Base-by-base conservation (phyloP, 352 stramenopile genomes). In the Phytophthora litchii region DNA sequence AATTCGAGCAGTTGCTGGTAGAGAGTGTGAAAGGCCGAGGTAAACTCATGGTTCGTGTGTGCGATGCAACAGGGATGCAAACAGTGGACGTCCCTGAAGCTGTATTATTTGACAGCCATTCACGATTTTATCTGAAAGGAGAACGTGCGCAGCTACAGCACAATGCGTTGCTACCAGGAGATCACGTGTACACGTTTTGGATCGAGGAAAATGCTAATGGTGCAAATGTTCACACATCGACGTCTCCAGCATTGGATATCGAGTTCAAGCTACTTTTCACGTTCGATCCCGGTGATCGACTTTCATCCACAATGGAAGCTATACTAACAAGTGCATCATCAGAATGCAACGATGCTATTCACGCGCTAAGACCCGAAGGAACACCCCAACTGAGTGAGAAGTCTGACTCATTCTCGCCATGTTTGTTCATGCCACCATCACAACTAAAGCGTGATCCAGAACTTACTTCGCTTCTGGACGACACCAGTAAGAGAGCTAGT, bases 121-220 rank as follows among this genome's bases (percentile, higher is more conserved):
- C 79, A n/a, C 81, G 66, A 12, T 92, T 89, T 37, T 88, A 88
- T 25, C 53, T 78, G 8, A 64, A 77, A 21, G 72, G 72, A 3
- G 68, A 66, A 9, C 71, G 65, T 3, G 67, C 71, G 4, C 75
- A 74, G 20, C 48, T 91, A 3, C 55, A 82, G 20, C 58, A 74
- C 45, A 69, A 80, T 8, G 73, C 62, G 6, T 16, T 80, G 8
- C 41, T 89, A 7, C 74, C 79, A 42, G 83, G 83, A 37, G 59
- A 76, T 40, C 70, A 86, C 45, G 64, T 85, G 9, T 92, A 92
- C 54, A 83, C 80, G 5, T 89, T 92, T 45, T 92, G 83, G 83
- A 71, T 86, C 25, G 69, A 87, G 47, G 52, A 72, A 20, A 44
- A 68, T 35, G 1, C 16, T 1, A 55, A 32, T 29, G 45, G 40